Conservation (phyloP, 805 yeast genomes). For the Lipomyces sp. region DNA sequence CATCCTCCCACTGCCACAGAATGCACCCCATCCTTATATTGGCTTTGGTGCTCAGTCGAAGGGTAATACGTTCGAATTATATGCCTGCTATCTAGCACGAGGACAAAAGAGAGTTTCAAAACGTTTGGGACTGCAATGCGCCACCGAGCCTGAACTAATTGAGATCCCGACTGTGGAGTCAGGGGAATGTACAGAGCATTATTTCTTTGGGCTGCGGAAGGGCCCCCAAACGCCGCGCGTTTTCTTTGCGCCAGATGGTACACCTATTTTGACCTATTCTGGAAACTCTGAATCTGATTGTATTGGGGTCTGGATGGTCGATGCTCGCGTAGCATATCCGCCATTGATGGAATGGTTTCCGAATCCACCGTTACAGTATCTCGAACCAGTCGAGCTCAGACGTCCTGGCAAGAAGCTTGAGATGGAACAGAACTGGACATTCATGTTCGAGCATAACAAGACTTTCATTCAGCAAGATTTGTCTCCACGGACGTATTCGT, state of each 20-base stretch:
- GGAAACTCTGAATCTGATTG: slow-evolving; percentile 30
- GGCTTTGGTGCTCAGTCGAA: slow-evolving; percentile 28
- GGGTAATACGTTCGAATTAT: slow-evolving; percentile 28
- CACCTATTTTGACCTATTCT: slow-evolving; percentile 31
- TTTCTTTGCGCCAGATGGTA: slow-evolving; percentile 31
- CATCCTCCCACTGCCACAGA: slow-evolving; percentile 30
- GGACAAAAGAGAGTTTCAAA: slow-evolving; percentile 27
- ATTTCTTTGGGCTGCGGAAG: slow-evolving; percentile 26
- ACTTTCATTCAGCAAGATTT: slow-evolving; percentile 35
- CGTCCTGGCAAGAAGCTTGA: slow-evolving; percentile 32
- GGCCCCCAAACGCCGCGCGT: slow-evolving; percentile 37
- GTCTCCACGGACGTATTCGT: slow-evolving; percentile 28
- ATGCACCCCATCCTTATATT: slow-evolving; percentile 28
- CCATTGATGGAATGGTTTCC: slow-evolving; percentile 26
- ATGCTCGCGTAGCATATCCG: slow-evolving; percentile 29
- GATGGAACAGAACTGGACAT: slow-evolving; percentile 32
- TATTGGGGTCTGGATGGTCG: slow-evolving; percentile 34
- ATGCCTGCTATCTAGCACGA: slow-evolving; percentile 27
- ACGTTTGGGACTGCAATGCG: slow-evolving; percentile 37
- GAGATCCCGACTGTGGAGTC: slow-evolving; percentile 24
- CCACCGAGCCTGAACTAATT: slow-evolving; percentile 26
- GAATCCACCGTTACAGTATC: slow-evolving; percentile 19
- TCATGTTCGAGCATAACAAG: slow-evolving; percentile 32
- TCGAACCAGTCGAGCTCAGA: slow-evolving; percentile 27
- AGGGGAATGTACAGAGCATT: slow-evolving; percentile 29